phyloP scores from a whole-genome alignment of 2,329 filamentous ascomycete genomes.

The Escovopsis sp. region DNA sequence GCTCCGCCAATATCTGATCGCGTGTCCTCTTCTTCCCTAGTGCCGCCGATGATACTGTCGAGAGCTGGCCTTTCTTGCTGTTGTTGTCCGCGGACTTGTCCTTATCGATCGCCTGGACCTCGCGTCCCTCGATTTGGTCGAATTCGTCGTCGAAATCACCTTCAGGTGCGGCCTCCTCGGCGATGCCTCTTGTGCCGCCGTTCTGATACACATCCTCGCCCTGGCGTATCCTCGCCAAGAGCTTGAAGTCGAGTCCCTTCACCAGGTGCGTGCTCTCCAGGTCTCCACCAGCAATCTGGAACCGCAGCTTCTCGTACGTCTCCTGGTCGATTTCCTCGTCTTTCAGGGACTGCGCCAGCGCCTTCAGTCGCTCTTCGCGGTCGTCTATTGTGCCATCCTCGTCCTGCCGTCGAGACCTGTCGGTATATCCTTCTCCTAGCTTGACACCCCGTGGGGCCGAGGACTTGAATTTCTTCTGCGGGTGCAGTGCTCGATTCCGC shows the following conservation, averaged over 20 bases:
- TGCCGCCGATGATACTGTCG: conserved; percentile 30
- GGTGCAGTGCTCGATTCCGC: conserved; percentile 38
- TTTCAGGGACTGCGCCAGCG: conserved; percentile 69
- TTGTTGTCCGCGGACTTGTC: conserved; percentile 27
- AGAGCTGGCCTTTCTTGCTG: conserved; percentile 48
- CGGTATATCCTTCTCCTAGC: conserved; percentile 66
- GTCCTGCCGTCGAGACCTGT: conserved; percentile 55
- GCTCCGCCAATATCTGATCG: conserved; percentile 50
- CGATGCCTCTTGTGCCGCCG: conserved; percentile 14
- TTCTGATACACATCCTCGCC: conserved; percentile 52
- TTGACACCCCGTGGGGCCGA: conserved; percentile 71
- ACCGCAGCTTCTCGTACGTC: conserved; percentile 60
- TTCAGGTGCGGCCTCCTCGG: conserved; percentile 10
- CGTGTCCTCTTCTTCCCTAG: conserved; percentile 46
- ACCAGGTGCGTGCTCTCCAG: conserved; percentile 69
- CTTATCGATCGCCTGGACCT: conserved; percentile 37
- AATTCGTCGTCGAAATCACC: conserved; percentile 49
- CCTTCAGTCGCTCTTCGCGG: conserved; percentile 51
- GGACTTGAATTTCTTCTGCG: conserved; percentile 60
- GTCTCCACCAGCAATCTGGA: conserved; percentile 71
- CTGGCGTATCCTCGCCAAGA: conserved; percentile 52
- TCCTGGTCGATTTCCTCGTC: conserved; percentile 67
- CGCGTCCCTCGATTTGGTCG: conserved; percentile 38
- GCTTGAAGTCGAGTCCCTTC: conserved; percentile 77
- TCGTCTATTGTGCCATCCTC: conserved; percentile 37